These are phyloP conservation scores for Paecilomyces formosus DNA, from an alignment of 2,329 filamentous ascomycete species.

Conservation along the genomic window DNA sequence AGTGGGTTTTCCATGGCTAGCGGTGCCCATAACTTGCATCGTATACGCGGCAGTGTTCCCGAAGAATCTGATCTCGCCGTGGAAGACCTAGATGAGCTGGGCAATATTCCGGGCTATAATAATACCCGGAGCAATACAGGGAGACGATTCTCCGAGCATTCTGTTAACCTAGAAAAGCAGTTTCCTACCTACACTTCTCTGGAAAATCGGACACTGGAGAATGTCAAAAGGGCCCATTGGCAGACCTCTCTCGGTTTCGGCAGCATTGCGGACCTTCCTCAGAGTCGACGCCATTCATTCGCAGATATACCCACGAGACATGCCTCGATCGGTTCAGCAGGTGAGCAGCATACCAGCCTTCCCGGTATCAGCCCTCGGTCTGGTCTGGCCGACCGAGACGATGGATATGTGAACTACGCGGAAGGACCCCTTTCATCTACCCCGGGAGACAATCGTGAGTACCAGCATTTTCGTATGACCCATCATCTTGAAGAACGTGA, in stretches of 20 bases:
- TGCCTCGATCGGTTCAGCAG: constrained; percentile 33
- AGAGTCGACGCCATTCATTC: constrained; percentile 46
- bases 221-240: constrained; percentile 42
- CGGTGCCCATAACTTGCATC: constrained; percentile 27
- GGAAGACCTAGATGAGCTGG: constrained; percentile 38
- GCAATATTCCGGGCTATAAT: constrained; percentile 31
- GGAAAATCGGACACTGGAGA: constrained; percentile 39
- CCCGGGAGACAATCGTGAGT: constrained; percentile 37
- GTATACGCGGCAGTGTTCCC: constrained; percentile 33
- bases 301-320: constrained; percentile 44
- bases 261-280: constrained; percentile 36
- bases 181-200: constrained; percentile 26
- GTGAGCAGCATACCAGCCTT: constrained; percentile 20
- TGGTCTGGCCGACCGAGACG: constrained; percentile 27
- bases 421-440: constrained; percentile 29
- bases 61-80: constrained; percentile 38
- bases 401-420: constrained; percentile 26
- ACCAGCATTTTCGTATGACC: constrained; percentile 25
- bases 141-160: constrained; percentile 40
- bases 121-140: constrained; percentile 28
- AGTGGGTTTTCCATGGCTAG: constrained; percentile 25
- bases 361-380: constrained; percentile 11
- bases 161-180: constrained; percentile 33
- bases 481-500: constrained; percentile 21
- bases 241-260: constrained; percentile 44